phyloP scores from a whole-genome alignment of 345 rosid genomes.

The Leavenworthia alabamica region DNA sequence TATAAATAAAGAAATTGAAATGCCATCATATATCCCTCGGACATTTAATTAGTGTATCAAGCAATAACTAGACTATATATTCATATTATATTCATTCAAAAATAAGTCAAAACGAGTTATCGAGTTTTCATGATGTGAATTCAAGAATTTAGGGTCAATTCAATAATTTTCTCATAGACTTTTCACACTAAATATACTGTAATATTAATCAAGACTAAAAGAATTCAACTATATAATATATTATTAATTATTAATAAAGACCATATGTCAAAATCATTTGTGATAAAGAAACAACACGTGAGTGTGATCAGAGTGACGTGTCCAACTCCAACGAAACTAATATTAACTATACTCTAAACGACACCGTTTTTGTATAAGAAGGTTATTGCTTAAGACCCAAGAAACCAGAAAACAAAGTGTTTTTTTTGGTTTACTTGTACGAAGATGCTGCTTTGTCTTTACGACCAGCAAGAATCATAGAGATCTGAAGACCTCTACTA shows the following conservation, averaged over 20 bases:
- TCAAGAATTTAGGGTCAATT: conserved; percentile 16
- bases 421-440: conserved; percentile 10
- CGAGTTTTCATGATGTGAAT: conserved; percentile 14
- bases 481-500: conserved; percentile 87
- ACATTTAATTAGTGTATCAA: conserved; percentile 14
- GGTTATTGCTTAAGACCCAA: not conserved
- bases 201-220: not conserved
- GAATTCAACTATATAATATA: conserved; percentile 3
- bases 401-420: not conserved
- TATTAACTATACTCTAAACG: not conserved
- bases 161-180: not conserved
- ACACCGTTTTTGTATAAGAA: not conserved
- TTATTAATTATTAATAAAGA: conserved; percentile 23
- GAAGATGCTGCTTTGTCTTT: conserved; percentile 40
- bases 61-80: conserved; percentile 3
- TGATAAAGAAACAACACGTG: conserved; percentile 21
- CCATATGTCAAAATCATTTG: conserved; percentile 24
- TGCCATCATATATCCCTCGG: conserved; percentile 11
- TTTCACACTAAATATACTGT: conserved; percentile 8
- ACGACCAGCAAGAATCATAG: conserved; percentile 76
- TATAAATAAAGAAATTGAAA: conserved; percentile 2
- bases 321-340: conserved; percentile 11
- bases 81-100: conserved; percentile 2
- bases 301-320: conserved; percentile 17
- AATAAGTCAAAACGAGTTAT: conserved; percentile 14